These are phyloP conservation scores for Coemansia sp. DNA, from an alignment of 192 early-diverging fungal species.

Conservation along the genomic window DNA sequence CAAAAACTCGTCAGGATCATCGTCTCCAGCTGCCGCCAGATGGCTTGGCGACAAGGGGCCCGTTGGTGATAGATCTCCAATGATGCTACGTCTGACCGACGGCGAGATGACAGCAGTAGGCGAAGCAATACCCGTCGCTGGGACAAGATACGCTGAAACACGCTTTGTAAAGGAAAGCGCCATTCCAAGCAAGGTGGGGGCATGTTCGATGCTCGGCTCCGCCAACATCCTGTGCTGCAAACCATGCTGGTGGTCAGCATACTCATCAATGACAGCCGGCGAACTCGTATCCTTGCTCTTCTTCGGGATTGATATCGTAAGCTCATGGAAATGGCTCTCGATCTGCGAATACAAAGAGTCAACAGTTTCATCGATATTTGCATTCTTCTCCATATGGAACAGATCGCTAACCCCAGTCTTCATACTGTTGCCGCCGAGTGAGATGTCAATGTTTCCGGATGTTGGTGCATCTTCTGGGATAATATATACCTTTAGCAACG, in stretches of 20 bases:
- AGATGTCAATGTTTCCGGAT: conserved; percentile 14
- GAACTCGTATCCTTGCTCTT: conserved; percentile 31
- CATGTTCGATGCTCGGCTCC: conserved; percentile 51
- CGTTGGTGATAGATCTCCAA: conserved; percentile 29
- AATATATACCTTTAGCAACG: conserved; percentile 51
- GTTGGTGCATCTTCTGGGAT: conserved; percentile 38
- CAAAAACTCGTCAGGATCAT: conserved; percentile 60
- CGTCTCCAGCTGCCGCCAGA: conserved; percentile 9
- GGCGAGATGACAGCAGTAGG: conserved; percentile 31
- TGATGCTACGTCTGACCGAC: conserved; percentile 45
- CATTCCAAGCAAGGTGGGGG: conserved; percentile 49
- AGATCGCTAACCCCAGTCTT: conserved; percentile 39
- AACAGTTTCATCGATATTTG: conserved; percentile 29
- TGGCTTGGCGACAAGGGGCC: conserved; percentile 21
- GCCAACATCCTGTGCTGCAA: conserved; percentile 51
- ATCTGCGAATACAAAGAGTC: conserved; percentile 48
- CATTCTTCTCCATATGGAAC: conserved; percentile 47
- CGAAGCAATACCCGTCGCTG: neutral
- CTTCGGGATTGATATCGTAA: conserved; percentile 25
- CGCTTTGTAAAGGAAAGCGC: conserved; percentile 50
- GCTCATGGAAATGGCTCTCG: conserved; percentile 44
- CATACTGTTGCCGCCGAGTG: conserved; percentile 10
- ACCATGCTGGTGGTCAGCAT: conserved; percentile 42
- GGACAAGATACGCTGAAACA: conserved; percentile 27
- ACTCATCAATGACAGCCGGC: conserved; percentile 50